Evolutionary conservation across 1,284 basidiomycete genomes (phyloP).

Genomic region (Rhodotorula mucilaginosa): DNA sequence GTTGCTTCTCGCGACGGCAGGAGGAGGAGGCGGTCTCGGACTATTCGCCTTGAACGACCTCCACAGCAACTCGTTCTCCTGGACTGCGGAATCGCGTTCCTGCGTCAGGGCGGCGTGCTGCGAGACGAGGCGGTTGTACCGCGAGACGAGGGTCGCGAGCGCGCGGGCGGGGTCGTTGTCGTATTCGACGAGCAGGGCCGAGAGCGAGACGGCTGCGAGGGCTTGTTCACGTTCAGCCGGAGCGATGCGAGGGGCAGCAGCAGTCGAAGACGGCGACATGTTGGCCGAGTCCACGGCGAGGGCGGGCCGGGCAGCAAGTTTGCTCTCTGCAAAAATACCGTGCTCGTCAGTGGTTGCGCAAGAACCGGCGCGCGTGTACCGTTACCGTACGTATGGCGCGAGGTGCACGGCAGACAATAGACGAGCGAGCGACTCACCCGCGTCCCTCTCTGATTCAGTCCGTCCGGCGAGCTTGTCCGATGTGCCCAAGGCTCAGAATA

Average conservation of each 20-base stretch:
- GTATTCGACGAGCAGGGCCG: conserved; percentile 24
- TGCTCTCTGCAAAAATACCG: too few species aligned
- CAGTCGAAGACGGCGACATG: too few species aligned
- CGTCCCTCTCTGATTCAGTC: too few species aligned
- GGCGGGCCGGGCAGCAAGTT: too few species aligned
- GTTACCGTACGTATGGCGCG: too few species aligned
- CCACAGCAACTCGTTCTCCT: conserved; percentile 35
- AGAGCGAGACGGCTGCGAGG: conserved; percentile 4
- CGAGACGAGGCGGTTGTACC: conserved; percentile 26
- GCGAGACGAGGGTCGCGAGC: conserved; percentile 25
- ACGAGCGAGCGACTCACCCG: too few species aligned
- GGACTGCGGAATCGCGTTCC: conserved; percentile 15
- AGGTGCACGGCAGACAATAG: too few species aligned
- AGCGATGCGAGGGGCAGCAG: background rate
- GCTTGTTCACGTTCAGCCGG: background rate
- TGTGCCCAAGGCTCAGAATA: too few species aligned
- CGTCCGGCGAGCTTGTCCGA: too few species aligned
- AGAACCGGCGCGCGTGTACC: too few species aligned
- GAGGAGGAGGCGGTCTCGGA: conserved; percentile 13
- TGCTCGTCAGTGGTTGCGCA: too few species aligned
- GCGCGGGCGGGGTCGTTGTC: conserved; percentile 20
- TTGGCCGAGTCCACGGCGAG: too few species aligned
- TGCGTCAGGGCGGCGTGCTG: conserved; percentile 9
- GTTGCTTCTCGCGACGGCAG: conserved; percentile 4
- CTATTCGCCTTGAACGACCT: conserved; percentile 27